These are phyloP conservation scores for Aspergillus biplanus DNA, from an alignment of 495 filamentous ascomycete species.

Conservation along the genomic window DNA sequence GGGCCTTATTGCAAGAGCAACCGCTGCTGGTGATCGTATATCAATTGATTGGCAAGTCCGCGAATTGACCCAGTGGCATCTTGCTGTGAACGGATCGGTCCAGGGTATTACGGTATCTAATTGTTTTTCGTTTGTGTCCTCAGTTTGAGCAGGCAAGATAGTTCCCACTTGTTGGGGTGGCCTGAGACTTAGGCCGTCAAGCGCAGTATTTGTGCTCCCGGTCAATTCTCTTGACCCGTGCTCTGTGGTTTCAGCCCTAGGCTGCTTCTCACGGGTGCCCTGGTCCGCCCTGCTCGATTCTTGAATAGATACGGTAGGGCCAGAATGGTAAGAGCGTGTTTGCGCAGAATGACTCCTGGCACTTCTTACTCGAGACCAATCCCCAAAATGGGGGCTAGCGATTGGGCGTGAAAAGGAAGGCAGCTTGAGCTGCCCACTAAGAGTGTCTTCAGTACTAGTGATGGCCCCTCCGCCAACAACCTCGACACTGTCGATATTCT, in stretches of 20 bases:
- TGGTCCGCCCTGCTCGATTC: too few species aligned
- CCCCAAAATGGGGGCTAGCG: constrained; percentile 47
- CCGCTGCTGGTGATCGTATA: constrained; percentile 4
- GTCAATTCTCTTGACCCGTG: too few species aligned
- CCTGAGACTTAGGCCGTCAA: background rate
- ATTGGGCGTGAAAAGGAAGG: constrained; percentile 35
- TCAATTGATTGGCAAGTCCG: constrained; percentile 61
- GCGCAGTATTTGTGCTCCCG: too few species aligned
- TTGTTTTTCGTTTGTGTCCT: background rate
- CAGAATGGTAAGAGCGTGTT: background rate
- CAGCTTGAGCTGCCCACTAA: constrained; percentile 35
- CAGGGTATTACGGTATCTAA: constrained; percentile 56
- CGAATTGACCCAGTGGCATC: constrained; percentile 58
- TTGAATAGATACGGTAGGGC: too few species aligned
- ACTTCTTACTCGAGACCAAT: constrained; percentile 72
- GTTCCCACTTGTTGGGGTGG: background rate
- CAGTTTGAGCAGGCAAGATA: background rate
- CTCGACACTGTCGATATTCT: constrained; percentile 2
- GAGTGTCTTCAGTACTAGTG: constrained; percentile 31
- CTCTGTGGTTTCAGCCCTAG: too few species aligned
- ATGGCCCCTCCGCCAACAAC: background rate
- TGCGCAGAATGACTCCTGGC: constrained; percentile 33
- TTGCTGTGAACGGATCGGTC: constrained; percentile 69
- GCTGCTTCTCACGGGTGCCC: too few species aligned
- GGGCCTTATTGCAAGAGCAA: constrained; percentile 19